Evolutionary conservation across 2,329 filamentous ascomycete species (phyloP), one percentile per base, ranked within the genome.

Genomic region (Colletotrichum eleusines): DNA sequence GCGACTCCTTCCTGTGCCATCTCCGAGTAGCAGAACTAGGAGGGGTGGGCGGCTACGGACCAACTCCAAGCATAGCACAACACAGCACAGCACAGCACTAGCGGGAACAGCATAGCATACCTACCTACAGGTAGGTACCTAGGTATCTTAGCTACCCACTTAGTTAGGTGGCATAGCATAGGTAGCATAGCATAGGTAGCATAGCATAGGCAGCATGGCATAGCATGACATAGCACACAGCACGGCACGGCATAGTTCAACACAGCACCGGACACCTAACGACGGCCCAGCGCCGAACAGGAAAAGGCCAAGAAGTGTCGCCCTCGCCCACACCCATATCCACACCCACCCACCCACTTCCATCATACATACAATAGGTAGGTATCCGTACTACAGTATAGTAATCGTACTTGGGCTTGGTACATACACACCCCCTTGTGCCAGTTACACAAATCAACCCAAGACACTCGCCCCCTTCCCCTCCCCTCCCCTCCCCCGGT

Each of bases 361-460:
- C 11, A 38, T 9, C n/a, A n/a, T 33, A 33, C 31, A 33, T 33
- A 33, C 31, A 33, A 33, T 33, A n/a, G n/a, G n/a, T n/a, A n/a
- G n/a, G n/a, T n/a, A n/a, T n/a, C n/a, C n/a, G n/a, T n/a, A n/a
- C n/a, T n/a, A n/a, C n/a, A n/a, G n/a, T n/a, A n/a, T n/a, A n/a
- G n/a, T n/a, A n/a, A n/a, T n/a, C n/a, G n/a, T n/a, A n/a, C n/a
- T n/a, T n/a, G n/a, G n/a, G n/a, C n/a, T n/a, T 16, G 6, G 14
- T 16, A 5, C 38, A 11, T 16, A 16, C 40, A 1, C 71, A n/a
- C 46, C 73, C 70, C 48, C 70, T 64, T 55, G 59, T 72, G 65
- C 62, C 59, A 64, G 66, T 72, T 71, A 66, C 72, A 72, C 72
- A 72, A 71, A 76, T 72, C 75, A 66, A 66, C 50, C 28, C 50